Evolutionary conservation across 176 grass and related monocot species (phyloP), one percentile per base, ranked within the genome.

Genomic region (Alopecurus myosuroides): DNA sequence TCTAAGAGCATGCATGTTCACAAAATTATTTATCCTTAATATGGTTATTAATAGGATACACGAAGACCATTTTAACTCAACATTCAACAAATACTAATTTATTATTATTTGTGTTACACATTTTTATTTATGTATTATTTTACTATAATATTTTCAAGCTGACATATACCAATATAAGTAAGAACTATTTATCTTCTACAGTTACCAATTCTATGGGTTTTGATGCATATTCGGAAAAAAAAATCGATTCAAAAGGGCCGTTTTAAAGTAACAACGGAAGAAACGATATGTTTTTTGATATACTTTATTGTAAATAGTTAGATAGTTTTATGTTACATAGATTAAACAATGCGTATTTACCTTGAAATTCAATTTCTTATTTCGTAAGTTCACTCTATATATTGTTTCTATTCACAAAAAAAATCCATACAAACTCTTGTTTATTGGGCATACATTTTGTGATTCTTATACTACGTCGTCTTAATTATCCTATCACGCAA

Each of bases 241-340:
- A 91, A 78, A 84, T 63, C 85, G 17, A 58, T 95, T 58, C 88
- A 95, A 15, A 95, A 86, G 71, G 93, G 93, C 0, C 82, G 88
- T 4, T 95, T 95, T 66, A 92, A 89, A 86, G 79, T 95, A 40
- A 92, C 81, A 68, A 88, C 58, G 5, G 77, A 85, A 68, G 84
- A 82, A 86, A 92, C 88, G 93, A 90, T 92, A 87, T 64, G 33
- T 9, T 55, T 23, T 25, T 25, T 31, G n/a, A 51, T 33, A 2
- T 17, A 44, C 4, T 3, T 49, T 58, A 1, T 46, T 11, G 0
- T 39, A 39, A 0, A 25, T 53, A 49, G 26, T 29, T 45, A 39
- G 2, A 22, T 67, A 44, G 35, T 63, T 49, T 48, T 62, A 9
- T 22, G 0, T 2, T 37, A 48, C 67, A 28, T 50, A 1, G 17